These are phyloP conservation scores for Podaxis mareebaensis DNA, from an alignment of 768 basidiomycete species.

Conservation along the genomic window DNA sequence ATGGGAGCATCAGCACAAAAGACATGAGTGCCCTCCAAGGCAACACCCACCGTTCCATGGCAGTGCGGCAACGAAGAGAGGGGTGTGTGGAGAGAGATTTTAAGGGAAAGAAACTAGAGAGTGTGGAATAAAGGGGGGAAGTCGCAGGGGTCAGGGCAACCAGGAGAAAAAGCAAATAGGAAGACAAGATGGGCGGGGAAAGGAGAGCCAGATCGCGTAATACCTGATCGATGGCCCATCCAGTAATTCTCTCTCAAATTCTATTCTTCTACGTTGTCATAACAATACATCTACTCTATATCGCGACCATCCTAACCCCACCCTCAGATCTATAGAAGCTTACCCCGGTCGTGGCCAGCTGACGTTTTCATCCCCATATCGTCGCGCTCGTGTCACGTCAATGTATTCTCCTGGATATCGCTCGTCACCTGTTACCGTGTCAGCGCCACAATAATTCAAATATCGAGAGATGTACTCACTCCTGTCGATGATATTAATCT, in stretches of 20 bases:
- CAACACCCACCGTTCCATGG: slow-evolving; percentile 25
- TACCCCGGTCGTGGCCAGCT: slow-evolving; percentile 75
- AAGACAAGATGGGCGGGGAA: slow-evolving; percentile 20
- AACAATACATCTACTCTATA: slow-evolving; percentile 1
- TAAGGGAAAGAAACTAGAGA: slow-evolving; percentile 17
- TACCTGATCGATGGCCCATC: slow-evolving; percentile 8
- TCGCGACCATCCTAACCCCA: not conserved
- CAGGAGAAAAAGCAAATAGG: slow-evolving; percentile 2
- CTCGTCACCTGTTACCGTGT: slow-evolving; percentile 55
- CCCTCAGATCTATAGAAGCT: not conserved
- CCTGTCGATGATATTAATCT: slow-evolving; percentile 66
- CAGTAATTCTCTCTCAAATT: not conserved
- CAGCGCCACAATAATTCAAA: slow-evolving; percentile 9
- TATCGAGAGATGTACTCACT: slow-evolving; percentile 46
- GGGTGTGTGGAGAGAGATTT: slow-evolving; percentile 7
- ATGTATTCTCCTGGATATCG: slow-evolving; percentile 74
- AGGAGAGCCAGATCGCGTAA: slow-evolving; percentile 15
- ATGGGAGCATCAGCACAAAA: slow-evolving; percentile 17
- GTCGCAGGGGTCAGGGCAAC: slow-evolving; percentile 10
- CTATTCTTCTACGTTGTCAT: slow-evolving; percentile 11
- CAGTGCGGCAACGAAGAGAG: not conserved
- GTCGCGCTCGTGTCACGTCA: slow-evolving; percentile 64
- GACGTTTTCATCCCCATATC: slow-evolving; percentile 53
- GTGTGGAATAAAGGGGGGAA: slow-evolving; percentile 19
- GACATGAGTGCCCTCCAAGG: slow-evolving; percentile 12